Conservation (phyloP, 106 monocot species). For the Alisma plantagoaquatica region DNA sequence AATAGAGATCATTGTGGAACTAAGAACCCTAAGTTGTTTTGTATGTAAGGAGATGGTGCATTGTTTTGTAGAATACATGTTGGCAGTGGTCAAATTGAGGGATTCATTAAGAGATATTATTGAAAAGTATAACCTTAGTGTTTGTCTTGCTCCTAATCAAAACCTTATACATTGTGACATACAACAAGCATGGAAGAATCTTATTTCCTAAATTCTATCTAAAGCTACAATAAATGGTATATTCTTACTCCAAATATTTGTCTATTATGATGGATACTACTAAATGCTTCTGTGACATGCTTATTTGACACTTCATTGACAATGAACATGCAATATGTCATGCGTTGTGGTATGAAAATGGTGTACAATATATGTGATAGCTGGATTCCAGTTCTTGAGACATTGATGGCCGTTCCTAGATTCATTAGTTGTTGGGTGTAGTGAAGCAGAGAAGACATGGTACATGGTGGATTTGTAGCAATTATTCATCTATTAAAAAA, state of each 20-base stretch:
- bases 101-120: slow-evolving; percentile 82
- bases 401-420: no score
- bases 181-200: slow-evolving; percentile 44
- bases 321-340: no score
- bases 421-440: no score
- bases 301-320: no score
- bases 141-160: slow-evolving; percentile 85
- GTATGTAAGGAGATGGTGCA: slow-evolving; percentile 56
- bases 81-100: slow-evolving; percentile 84
- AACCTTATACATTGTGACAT: slow-evolving; percentile 85
- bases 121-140: slow-evolving; percentile 76
- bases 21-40: slow-evolving; percentile 4
- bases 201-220: slow-evolving; percentile 65
- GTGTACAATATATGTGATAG: no score
- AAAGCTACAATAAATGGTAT: slow-evolving; percentile 82
- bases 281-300: no score
- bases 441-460: no score
- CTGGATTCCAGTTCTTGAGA: no score
- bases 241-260: background rate
- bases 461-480: no score
- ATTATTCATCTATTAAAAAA: no score
- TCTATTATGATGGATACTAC: no score
- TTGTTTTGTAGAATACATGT: slow-evolving; percentile 89
- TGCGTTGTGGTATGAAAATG: no score
- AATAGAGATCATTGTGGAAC: background rate